phyloP scores from a whole-genome alignment of 169 alveolate genomes.

The Neospora caninum region DNA sequence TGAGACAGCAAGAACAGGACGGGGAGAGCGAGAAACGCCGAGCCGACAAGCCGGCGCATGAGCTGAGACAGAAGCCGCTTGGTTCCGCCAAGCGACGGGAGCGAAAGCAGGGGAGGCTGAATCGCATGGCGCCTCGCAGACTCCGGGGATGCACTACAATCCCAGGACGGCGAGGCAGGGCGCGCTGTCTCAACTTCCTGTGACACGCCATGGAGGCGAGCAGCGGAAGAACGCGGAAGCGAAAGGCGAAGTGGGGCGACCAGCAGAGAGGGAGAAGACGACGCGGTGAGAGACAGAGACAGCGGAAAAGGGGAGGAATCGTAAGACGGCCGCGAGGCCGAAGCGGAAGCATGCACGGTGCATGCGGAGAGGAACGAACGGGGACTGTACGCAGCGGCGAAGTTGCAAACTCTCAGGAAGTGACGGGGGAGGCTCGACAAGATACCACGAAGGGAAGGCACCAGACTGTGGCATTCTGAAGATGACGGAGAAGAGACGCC shows the following conservation, averaged over 20 bases:
- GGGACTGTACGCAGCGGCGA: too few relatives aligned
- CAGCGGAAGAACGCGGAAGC: not conserved
- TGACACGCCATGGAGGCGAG: not conserved
- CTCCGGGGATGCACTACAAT: not conserved
- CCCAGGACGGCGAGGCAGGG: not conserved
- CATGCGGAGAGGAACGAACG: too few relatives aligned
- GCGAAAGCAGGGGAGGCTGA: not conserved
- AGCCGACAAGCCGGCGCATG: not conserved
- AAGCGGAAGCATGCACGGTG: too few relatives aligned
- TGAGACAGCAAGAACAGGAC: not conserved
- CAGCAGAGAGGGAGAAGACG: not conserved
- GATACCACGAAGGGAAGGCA: too few relatives aligned
- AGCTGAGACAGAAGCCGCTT: not conserved
- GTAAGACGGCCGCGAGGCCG: too few relatives aligned
- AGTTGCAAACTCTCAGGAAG: too few relatives aligned
- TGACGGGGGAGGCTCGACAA: too few relatives aligned
- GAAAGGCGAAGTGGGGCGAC: not conserved
- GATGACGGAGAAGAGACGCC: too few relatives aligned
- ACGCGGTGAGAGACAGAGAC: not conserved
- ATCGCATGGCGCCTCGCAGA: not conserved
- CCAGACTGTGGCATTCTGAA: too few relatives aligned
- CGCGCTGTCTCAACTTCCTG: not conserved
- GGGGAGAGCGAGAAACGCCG: not conserved
- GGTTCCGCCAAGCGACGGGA: not conserved
- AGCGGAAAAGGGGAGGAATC: too few relatives aligned